Evolutionary conservation across 331 rosid species (phyloP).

Genomic region (Malus hybrid): DNA sequence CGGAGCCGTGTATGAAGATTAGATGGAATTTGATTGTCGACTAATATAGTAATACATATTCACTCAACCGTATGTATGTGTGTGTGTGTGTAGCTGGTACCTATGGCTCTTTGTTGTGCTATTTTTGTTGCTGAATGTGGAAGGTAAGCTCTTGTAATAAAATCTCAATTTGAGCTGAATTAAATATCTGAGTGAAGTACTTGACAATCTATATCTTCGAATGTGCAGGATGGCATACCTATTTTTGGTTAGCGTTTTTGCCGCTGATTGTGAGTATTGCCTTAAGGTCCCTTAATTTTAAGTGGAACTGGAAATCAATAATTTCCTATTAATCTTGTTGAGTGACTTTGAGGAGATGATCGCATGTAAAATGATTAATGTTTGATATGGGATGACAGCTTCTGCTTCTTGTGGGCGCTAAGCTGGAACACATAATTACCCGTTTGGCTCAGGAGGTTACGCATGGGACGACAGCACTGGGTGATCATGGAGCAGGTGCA

Average conservation of each 20-base stretch:
- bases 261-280: constrained; percentile 69
- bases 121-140: constrained; percentile 65
- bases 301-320: background rate
- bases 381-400: constrained; percentile 40
- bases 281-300: background rate
- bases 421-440: constrained; percentile 61
- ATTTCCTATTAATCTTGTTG: background rate
- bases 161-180: constrained; percentile 13
- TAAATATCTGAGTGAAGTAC: background rate
- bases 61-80: background rate
- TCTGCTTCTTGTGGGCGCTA: constrained; percentile 87
- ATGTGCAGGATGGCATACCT: constrained; percentile 84
- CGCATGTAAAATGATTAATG: constrained; percentile 2
- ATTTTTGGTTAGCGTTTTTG: constrained; percentile 88
- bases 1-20: background rate
- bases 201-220: background rate
- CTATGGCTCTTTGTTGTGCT: constrained; percentile 92
- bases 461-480: constrained; percentile 3
- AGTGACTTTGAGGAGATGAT: background rate
- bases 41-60: background rate
- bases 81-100: constrained; percentile 50
- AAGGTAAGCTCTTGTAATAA: constrained; percentile 35
- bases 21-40: constrained; percentile 9
- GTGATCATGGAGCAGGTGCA: background rate
- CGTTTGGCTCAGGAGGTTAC: constrained; percentile 50